phyloP scores from a whole-genome alignment of 306 rosid genomes.

The Mucuna pruriens region DNA sequence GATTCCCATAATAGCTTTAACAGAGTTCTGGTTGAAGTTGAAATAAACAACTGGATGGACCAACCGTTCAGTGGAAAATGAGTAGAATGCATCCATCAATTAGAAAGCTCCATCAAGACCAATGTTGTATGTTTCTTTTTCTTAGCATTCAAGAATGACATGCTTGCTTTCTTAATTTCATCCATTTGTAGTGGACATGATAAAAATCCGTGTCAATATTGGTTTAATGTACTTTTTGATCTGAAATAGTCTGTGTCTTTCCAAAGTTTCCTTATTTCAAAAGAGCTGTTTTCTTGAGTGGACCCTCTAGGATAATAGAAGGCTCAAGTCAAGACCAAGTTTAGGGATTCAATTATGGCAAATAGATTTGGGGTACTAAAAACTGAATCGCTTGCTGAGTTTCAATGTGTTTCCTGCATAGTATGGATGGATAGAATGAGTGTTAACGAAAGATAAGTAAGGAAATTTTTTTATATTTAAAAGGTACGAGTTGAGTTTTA shows the following conservation, averaged over 20 bases:
- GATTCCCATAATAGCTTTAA: not conserved
- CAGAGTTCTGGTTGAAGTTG: not conserved
- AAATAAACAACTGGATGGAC: not conserved
- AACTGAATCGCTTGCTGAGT: not conserved
- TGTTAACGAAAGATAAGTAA: not conserved
- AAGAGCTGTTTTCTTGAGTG: not conserved
- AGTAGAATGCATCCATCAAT: conserved; percentile 2
- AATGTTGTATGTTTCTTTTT: not conserved
- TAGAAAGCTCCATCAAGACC: not conserved
- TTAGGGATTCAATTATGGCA: not conserved
- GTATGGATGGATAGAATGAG: not conserved
- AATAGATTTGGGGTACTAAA: not conserved
- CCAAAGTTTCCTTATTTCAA: not conserved
- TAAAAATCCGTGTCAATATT: not conserved
- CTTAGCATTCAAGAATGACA: not conserved
- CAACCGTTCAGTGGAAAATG: not conserved
- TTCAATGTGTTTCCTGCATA: not conserved
- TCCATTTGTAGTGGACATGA: not conserved
- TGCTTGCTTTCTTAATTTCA: not conserved
- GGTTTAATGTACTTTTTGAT: conserved; percentile 1
- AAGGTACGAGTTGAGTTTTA: not conserved
- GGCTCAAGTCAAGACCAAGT: not conserved
- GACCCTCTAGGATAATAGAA: not conserved
- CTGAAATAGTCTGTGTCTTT: not conserved
- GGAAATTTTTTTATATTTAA: not conserved